Percentiles rank a stretch among this genome's conserved stretches.
phyloP scores from a whole-genome alignment of 163 green algal species.

The Chloroidium sp. region DNA sequence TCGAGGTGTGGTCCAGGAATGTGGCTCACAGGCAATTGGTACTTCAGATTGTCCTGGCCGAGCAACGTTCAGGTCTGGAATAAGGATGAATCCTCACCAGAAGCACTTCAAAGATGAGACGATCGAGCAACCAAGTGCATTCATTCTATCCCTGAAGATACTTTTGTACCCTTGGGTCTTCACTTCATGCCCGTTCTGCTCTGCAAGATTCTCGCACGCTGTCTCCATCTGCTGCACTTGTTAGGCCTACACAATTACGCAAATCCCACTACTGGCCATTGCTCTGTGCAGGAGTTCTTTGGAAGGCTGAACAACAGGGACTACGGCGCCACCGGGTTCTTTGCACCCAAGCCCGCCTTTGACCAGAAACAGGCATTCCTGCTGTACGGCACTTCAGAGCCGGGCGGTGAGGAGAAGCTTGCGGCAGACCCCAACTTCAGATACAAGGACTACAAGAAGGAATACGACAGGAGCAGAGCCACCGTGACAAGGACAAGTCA shows the following conservation, averaged over 20 bases:
- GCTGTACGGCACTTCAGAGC: constrained; percentile 42
- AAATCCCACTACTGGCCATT: neutral
- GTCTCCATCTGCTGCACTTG: neutral
- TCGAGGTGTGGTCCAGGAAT: too few relatives aligned
- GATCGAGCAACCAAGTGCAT: too few relatives aligned
- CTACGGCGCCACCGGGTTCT: constrained; percentile 33
- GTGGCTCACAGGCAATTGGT: too few relatives aligned
- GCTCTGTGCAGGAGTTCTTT: constrained; percentile 24
- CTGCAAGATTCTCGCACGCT: neutral
- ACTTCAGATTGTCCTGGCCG: too few relatives aligned
- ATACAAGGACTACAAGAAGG: constrained; percentile 40
- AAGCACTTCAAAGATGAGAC: too few relatives aligned
- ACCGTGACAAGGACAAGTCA: constrained; percentile 61
- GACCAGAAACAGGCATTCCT: constrained; percentile 60
- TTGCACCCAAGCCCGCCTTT: constrained; percentile 63
- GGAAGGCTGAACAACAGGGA: constrained; percentile 37
- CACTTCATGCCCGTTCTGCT: neutral
- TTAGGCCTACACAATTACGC: neutral
- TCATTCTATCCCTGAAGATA: too few relatives aligned
- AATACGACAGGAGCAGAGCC: constrained; percentile 50
- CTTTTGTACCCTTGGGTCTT: too few relatives aligned
- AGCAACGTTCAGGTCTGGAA: too few relatives aligned
- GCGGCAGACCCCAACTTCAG: constrained; percentile 20
- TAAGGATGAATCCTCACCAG: too few relatives aligned
- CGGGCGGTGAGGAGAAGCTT: constrained; percentile 22